phyloP scores from a whole-genome alignment of 1,139 yeast species.

The Diutina ranongensis region DNA sequence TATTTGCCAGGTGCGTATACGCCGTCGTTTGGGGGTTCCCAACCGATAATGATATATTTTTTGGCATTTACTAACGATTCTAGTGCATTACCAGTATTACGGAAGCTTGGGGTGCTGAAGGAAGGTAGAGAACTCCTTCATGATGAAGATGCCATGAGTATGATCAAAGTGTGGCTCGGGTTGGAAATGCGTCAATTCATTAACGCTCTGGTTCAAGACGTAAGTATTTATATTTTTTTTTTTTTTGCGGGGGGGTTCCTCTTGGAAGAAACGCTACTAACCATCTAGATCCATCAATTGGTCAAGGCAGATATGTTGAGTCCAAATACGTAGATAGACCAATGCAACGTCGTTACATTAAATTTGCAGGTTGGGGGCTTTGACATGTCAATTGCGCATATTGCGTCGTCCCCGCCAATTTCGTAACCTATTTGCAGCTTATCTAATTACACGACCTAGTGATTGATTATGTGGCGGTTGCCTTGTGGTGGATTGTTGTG shows the following conservation, averaged over 20 bases:
- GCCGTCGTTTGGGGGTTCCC: conserved; percentile 50
- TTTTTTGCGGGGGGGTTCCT: too few relatives aligned
- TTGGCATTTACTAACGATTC: conserved; percentile 16
- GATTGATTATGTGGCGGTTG: too few relatives aligned
- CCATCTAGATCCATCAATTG: conserved; percentile 30
- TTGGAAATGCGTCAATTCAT: conserved; percentile 82
- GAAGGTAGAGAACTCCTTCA: conserved; percentile 51
- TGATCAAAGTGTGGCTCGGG: conserved; percentile 88
- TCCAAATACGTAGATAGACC: conserved; percentile 26
- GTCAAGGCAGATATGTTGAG: conserved; percentile 42
- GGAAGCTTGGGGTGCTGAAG: conserved; percentile 65
- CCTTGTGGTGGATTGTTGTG: too few relatives aligned
- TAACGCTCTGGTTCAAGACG: conserved; percentile 75
- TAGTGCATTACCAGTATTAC: conserved; percentile 79
- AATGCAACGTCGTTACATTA: too few relatives aligned
- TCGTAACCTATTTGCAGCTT: too few relatives aligned
- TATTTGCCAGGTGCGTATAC: conserved; percentile 89
- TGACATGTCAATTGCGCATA: too few relatives aligned
- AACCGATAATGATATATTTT: conserved; percentile 19
- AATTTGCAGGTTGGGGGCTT: too few relatives aligned
- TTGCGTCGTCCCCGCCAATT: too few relatives aligned
- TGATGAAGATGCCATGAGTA: conserved; percentile 53
- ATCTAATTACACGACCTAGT: too few relatives aligned
- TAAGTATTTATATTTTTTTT: too few relatives aligned
- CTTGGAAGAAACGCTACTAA: conserved; percentile 16